These are phyloP conservation scores for Fusarium pilosicola DNA, from an alignment of 2,329 filamentous ascomycete species.

Conservation along the genomic window DNA sequence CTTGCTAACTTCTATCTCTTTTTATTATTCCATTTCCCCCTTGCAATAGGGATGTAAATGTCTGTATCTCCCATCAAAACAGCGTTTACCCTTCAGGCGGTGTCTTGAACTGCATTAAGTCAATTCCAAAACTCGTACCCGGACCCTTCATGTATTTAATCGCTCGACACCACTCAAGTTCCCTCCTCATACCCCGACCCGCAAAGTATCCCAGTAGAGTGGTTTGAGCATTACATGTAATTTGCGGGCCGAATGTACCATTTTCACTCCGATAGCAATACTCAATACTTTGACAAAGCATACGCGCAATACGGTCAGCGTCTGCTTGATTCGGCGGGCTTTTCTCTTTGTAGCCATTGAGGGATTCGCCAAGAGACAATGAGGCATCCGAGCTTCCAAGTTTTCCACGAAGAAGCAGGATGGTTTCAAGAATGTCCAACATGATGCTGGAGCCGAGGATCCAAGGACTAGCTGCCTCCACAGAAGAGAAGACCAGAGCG, in stretches of 20 bases:
- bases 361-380: accelerated
- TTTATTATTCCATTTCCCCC: accelerated
- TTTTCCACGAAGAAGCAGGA: neutral
- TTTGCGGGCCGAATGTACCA: conserved; percentile 10
- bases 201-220: neutral
- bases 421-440: neutral
- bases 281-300: conserved; percentile 8
- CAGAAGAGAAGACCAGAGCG: neutral
- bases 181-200: neutral
- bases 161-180: neutral
- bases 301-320: neutral
- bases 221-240: conserved; percentile 8
- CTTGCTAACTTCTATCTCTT: neutral
- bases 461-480: neutral
- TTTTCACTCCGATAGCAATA: conserved; percentile 11
- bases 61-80: too few species aligned
- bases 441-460: neutral
- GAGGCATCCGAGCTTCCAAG: accelerated
- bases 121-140: neutral
- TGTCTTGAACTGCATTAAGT: conserved; percentile 2
- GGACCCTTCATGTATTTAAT: neutral
- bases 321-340: neutral
- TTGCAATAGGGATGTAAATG: accelerated
- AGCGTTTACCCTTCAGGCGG: too few species aligned
- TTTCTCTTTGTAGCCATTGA: accelerated